These are phyloP conservation scores for Xylariaceae sp. DNA, from an alignment of 2,329 filamentous ascomycete genomes.

Conservation along the genomic window DNA sequence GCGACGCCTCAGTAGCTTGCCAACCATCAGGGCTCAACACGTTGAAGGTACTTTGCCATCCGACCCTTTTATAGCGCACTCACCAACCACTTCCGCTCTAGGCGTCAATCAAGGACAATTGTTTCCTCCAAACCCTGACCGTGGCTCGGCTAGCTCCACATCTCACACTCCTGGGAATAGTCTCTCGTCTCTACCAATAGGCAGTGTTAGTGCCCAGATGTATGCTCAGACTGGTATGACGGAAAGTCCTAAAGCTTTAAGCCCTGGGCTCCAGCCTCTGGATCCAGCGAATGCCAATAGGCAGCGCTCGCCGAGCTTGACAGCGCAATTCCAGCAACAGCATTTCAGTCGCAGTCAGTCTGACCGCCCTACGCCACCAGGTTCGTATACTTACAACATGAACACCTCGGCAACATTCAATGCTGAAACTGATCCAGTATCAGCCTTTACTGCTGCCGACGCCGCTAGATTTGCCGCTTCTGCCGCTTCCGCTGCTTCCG, in stretches of 20 bases:
- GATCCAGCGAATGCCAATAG: conserved; percentile 47
- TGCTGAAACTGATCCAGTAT: conserved; percentile 29
- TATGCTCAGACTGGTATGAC: conserved; percentile 72
- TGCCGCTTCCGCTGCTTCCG: conserved; percentile 19
- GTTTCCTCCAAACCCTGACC: conserved; percentile 57
- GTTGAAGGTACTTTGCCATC: conserved; percentile 47
- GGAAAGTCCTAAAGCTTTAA: conserved; percentile 81
- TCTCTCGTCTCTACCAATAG: conserved; percentile 44
- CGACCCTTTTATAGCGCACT: conserved; percentile 53
- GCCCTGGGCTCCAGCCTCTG: conserved; percentile 51
- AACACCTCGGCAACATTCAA: conserved; percentile 16
- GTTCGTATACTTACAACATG: conserved; percentile 35
- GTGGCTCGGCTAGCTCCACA: conserved; percentile 50
- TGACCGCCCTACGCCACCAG: conserved; percentile 51
- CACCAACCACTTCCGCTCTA: conserved; percentile 72
- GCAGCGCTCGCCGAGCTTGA: conserved; percentile 61
- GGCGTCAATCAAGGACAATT: conserved; percentile 47
- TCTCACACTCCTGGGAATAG: conserved; percentile 49
- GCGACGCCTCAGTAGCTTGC: conserved; percentile 64
- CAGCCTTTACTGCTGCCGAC: conserved; percentile 29
- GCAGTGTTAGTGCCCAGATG: conserved; percentile 44
- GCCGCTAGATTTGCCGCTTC: conserved; percentile 30
- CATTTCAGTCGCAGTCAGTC: conserved; percentile 54
- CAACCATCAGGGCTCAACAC: conserved; percentile 68
- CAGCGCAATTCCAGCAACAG: conserved; percentile 60